These are phyloP conservation scores for Magnaporthiopsis incrustans DNA, from an alignment of 2,329 filamentous ascomycete genomes.

Conservation along the genomic window DNA sequence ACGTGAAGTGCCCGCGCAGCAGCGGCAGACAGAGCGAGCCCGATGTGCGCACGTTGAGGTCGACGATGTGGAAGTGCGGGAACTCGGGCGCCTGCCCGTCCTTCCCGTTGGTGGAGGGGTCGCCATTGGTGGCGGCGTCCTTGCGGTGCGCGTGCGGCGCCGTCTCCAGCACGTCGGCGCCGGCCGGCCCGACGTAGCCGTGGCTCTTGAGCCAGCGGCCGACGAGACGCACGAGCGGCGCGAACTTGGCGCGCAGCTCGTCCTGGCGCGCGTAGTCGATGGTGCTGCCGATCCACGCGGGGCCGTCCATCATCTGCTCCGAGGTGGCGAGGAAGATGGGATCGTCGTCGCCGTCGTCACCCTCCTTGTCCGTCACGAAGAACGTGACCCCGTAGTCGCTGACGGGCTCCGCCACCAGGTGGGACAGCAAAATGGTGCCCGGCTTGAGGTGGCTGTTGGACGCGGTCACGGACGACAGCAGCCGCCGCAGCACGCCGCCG, in stretches of 20 bases:
- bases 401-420: slow-evolving; percentile 22
- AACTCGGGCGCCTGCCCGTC: too few species aligned
- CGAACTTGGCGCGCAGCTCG: slow-evolving; percentile 20
- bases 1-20: too few species aligned
- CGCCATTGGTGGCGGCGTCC: too few species aligned
- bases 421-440: slow-evolving; percentile 22
- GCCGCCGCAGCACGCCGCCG: slow-evolving; percentile 19
- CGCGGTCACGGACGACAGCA: slow-evolving; percentile 22
- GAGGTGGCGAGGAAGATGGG: slow-evolving; percentile 24
- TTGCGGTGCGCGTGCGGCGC: too few species aligned
- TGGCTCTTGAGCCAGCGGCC: too few species aligned
- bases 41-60: too few species aligned
- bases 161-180: too few species aligned
- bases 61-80: too few species aligned
- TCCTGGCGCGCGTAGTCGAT: slow-evolving; percentile 24
- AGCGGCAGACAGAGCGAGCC: too few species aligned
- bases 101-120: too few species aligned
- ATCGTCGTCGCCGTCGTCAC: slow-evolving; percentile 4
- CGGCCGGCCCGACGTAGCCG: too few species aligned
- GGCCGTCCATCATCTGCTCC: slow-evolving; percentile 26
- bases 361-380: slow-evolving; percentile 20
- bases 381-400: slow-evolving; percentile 27
- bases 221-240: slow-evolving; percentile 13
- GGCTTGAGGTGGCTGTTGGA: slow-evolving; percentile 24
- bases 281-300: slow-evolving; percentile 25